phyloP scores from a whole-genome alignment of 1,139 yeast genomes.

The Nadsonia commutata region DNA sequence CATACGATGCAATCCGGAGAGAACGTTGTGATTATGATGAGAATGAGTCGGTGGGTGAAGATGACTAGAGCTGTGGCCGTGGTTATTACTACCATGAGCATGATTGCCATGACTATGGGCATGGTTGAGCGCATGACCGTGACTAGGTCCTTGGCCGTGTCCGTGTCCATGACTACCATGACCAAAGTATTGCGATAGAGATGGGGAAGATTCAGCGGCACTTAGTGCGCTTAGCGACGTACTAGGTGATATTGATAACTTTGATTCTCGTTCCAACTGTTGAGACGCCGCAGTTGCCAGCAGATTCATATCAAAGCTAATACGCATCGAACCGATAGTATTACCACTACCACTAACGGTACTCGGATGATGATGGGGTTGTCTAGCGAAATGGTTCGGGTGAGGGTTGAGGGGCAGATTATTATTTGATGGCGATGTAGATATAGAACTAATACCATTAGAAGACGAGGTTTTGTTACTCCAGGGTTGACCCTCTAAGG shows the following conservation, averaged over 20 bases:
- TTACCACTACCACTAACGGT: conserved; percentile 2
- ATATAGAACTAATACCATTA: too few relatives aligned
- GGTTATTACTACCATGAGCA: conserved; percentile 6
- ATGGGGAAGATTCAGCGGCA: conserved; percentile 46
- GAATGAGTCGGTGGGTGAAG: conserved; percentile 17
- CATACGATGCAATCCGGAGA: conserved; percentile 39
- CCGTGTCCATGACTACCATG: neutral
- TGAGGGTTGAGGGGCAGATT: neutral
- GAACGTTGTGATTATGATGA: conserved; percentile 23
- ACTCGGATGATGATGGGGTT: neutral
- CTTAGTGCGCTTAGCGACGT: conserved; percentile 25
- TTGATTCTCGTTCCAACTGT: conserved; percentile 41
- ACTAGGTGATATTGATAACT: conserved; percentile 8
- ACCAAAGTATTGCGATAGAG: conserved; percentile 43
- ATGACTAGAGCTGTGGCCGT: too few relatives aligned
- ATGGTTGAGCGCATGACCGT: conserved; percentile 5
- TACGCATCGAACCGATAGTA: conserved; percentile 6
- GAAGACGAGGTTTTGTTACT: too few relatives aligned
- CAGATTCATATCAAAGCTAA: conserved; percentile 51
- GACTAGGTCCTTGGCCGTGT: conserved; percentile 4
- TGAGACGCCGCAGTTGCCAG: conserved; percentile 75
- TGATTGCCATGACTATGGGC: conserved; percentile 7
- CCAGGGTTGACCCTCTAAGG: neutral
- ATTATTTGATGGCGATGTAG: neutral
- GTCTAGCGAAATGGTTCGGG: neutral